A percentile compares a stretch with the other conserved stretches of the same genome.
These are phyloP conservation scores for Rhizopogon vulgaris DNA, from an alignment of 768 basidiomycete genomes.

Conservation along the genomic window DNA sequence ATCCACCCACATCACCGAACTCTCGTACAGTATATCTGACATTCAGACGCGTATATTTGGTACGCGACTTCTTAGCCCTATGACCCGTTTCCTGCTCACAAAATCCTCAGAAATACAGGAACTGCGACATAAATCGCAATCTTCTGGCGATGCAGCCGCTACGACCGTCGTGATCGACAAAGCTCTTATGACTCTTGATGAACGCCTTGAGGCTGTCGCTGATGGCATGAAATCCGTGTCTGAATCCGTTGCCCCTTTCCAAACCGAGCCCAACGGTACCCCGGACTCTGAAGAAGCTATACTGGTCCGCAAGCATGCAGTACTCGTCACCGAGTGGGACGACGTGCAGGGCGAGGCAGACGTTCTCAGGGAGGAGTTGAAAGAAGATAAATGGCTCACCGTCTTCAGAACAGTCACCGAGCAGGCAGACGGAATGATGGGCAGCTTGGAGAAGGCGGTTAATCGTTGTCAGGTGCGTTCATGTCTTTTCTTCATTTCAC, in stretches of 20 bases:
- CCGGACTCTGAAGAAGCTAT: slow-evolving; percentile 33
- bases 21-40: slow-evolving; percentile 82
- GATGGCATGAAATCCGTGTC: slow-evolving; percentile 66
- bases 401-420: slow-evolving; percentile 92
- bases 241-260: slow-evolving; percentile 57
- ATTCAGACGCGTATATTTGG: slow-evolving; percentile 90
- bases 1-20: slow-evolving; percentile 82
- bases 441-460: slow-evolving; percentile 88
- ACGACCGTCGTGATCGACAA: slow-evolving; percentile 74
- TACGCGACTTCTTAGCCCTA: slow-evolving; percentile 22
- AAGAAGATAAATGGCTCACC: slow-evolving; percentile 95
- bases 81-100: not conserved
- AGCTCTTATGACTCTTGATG: slow-evolving; percentile 73
- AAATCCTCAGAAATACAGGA: slow-evolving; percentile 75
- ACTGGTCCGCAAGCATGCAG: slow-evolving; percentile 68
- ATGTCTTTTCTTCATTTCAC: slow-evolving; percentile 5
- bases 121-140: slow-evolving; percentile 80
- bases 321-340: slow-evolving; percentile 76
- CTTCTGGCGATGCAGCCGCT: slow-evolving; percentile 47
- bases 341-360: slow-evolving; percentile 74
- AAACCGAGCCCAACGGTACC: slow-evolving; percentile 42
- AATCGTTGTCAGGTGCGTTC: slow-evolving; percentile 76
- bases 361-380: slow-evolving; percentile 82
- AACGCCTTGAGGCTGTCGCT: slow-evolving; percentile 67
- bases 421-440: slow-evolving; percentile 98